phyloP scores from a whole-genome alignment of 805 yeast genomes.

The Ogataea siamensis region DNA sequence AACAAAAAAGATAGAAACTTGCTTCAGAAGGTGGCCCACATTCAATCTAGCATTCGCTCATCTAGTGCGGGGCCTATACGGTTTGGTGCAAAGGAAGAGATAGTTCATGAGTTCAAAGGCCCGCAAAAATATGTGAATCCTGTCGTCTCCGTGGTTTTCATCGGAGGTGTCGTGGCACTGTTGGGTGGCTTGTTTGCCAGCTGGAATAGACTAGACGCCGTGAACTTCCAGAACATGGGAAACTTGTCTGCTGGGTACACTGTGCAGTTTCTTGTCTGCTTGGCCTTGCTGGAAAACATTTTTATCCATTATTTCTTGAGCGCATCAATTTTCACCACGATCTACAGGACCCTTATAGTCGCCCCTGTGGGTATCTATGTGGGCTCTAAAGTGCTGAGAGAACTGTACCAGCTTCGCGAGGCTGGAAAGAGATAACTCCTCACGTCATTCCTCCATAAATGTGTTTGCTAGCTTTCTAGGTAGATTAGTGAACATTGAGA shows the following conservation, averaged over 20 bases:
- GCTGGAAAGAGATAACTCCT: conserved; percentile 22
- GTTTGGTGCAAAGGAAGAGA: conserved; percentile 56
- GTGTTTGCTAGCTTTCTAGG: conserved; percentile 56
- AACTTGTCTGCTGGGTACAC: conserved; percentile 36
- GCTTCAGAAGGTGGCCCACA: conserved; percentile 18
- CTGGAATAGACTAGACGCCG: conserved; percentile 40
- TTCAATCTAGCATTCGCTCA: conserved; percentile 21
- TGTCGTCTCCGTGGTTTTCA: conserved; percentile 50
- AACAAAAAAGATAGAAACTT: conserved; percentile 16
- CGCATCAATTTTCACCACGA: conserved; percentile 57
- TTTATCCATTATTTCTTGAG: conserved; percentile 59
- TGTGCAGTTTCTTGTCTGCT: conserved; percentile 45
- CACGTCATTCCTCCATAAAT: conserved; percentile 38
- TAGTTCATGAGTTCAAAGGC: conserved; percentile 56
- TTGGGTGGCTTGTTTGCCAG: conserved; percentile 38
- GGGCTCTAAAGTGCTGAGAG: conserved; percentile 66
- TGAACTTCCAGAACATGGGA: conserved; percentile 36
- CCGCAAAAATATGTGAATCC: conserved; percentile 54
- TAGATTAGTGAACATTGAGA: conserved; percentile 36
- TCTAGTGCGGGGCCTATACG: conserved; percentile 29
- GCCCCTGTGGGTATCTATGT: conserved; percentile 54
- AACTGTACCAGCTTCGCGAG: conserved; percentile 29
- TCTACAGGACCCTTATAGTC: conserved; percentile 46
- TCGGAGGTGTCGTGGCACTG: conserved; percentile 41
- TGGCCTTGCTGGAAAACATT: conserved; percentile 50